phyloP scores from a whole-genome alignment of 345 rosid species.

The Brassica nigra region DNA sequence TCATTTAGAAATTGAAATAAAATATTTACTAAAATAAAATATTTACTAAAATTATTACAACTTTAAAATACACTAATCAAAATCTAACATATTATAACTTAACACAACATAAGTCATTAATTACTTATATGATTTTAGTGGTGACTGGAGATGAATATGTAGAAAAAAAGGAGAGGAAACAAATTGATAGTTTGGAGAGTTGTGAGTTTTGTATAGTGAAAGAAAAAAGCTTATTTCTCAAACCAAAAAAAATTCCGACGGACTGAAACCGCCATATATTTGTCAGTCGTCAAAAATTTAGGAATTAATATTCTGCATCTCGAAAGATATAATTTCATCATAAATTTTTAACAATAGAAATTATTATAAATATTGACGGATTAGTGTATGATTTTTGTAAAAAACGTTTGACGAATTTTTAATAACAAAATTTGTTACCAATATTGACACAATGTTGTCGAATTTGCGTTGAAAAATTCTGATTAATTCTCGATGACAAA shows the following conservation, averaged over 20 bases:
- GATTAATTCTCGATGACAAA: no score
- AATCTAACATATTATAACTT: no score
- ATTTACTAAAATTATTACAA: no score
- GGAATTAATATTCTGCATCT: background rate
- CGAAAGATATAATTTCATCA: background rate
- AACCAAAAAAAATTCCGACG: background rate
- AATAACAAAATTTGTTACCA: background rate
- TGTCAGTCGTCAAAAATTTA: background rate
- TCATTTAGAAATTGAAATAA: no score
- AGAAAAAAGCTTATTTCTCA: background rate
- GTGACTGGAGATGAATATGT: no score
- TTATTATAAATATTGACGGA: background rate
- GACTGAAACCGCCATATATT: background rate
- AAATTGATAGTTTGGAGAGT: no score
- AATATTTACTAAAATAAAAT: no score
- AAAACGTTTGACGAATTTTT: background rate
- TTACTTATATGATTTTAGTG: no score
- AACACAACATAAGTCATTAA: no score
- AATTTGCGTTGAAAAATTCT: background rate
- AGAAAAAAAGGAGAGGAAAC: no score
- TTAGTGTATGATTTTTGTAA: no score
- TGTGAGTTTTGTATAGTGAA: background rate
- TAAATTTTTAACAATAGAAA: background rate
- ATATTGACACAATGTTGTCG: background rate
- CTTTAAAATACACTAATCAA: no score